A percentile compares a stretch with the other conserved stretches of the same genome.
Evolutionary conservation across 768 basidiomycete species (phyloP).

Genomic region (Amanita exitialis): DNA sequence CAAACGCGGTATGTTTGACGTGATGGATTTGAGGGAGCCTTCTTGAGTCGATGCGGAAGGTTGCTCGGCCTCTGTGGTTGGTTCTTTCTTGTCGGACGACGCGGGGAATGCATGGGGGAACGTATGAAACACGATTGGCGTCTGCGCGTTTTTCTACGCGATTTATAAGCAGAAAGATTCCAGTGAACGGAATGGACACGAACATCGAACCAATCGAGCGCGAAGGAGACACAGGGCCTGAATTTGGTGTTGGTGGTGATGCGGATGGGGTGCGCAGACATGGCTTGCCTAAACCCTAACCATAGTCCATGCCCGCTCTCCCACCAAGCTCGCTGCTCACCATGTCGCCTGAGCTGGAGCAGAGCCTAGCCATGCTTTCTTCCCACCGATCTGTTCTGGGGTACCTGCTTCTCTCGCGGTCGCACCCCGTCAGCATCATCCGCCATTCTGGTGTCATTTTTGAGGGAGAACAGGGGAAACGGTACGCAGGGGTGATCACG

Average conservation of each 20-base stretch:
- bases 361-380: constrained; percentile 65
- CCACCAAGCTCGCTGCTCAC: background rate
- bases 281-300: constrained; percentile 2
- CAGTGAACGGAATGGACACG: constrained; percentile 10
- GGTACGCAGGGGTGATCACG: constrained; percentile 63
- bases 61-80: no score
- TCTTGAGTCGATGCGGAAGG: background rate
- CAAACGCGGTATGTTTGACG: constrained; percentile 46
- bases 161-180: background rate
- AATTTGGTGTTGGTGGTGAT: constrained; percentile 52
- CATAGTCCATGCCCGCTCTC: background rate
- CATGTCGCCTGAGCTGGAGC: constrained; percentile 75
- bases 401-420: constrained; percentile 74
- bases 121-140: constrained; percentile 49
- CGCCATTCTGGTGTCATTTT: constrained; percentile 79
- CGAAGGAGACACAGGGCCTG: constrained; percentile 38
- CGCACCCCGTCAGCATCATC: constrained; percentile 68
- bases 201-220: constrained; percentile 46
- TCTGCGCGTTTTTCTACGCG: constrained; percentile 30
- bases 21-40: constrained; percentile 9
- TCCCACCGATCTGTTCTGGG: constrained; percentile 81
- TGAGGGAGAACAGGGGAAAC: constrained; percentile 73
- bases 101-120: constrained; percentile 26
- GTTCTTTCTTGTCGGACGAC: background rate
- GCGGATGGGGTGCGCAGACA: constrained; percentile 26